A percentile compares a stretch with the other conserved stretches of the same genome.
These are phyloP conservation scores for Escallonia herrerae DNA, from an alignment of 129 eudicot species.

Conservation along the genomic window DNA sequence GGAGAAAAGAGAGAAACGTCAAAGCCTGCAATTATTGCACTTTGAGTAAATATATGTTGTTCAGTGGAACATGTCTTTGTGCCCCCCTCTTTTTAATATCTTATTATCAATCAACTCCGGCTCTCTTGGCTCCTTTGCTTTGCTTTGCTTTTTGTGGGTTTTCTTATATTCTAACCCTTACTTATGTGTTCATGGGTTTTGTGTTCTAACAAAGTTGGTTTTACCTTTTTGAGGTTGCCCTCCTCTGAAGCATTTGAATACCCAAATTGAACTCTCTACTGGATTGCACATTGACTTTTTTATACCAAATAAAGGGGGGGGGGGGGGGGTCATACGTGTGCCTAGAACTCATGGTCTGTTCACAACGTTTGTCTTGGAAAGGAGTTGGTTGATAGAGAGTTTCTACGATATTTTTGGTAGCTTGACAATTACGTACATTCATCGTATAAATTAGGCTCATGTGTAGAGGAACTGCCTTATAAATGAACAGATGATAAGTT, in stretches of 20 bases:
- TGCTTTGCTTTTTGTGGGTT: constrained; percentile 1
- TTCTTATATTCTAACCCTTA: constrained; percentile 3
- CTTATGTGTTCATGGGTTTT: neutral
- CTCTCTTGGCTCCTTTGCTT: neutral
- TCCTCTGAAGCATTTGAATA: constrained; percentile 27
- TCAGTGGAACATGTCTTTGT: constrained; percentile 17
- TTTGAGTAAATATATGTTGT: constrained; percentile 29
- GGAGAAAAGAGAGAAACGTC: constrained; percentile 45
- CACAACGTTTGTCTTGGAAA: no score
- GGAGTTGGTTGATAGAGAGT: no score
- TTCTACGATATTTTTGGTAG: no score
- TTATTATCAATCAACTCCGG: neutral
- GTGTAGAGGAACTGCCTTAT: no score
- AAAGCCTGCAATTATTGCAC: constrained; percentile 43
- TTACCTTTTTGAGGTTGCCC: constrained; percentile 33
- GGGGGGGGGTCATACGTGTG: neutral
- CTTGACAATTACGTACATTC: no score
- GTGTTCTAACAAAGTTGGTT: constrained; percentile 15
- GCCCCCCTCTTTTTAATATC: neutral
- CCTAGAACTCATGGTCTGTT: no score
- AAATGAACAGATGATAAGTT: no score
- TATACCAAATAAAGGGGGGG: constrained; percentile 17
- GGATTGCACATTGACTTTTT: constrained; percentile 20
- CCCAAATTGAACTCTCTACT: neutral
- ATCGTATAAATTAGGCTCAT: no score